phyloP scores from a whole-genome alignment of 768 basidiomycete species.

The Suillus subalutaceus region DNA sequence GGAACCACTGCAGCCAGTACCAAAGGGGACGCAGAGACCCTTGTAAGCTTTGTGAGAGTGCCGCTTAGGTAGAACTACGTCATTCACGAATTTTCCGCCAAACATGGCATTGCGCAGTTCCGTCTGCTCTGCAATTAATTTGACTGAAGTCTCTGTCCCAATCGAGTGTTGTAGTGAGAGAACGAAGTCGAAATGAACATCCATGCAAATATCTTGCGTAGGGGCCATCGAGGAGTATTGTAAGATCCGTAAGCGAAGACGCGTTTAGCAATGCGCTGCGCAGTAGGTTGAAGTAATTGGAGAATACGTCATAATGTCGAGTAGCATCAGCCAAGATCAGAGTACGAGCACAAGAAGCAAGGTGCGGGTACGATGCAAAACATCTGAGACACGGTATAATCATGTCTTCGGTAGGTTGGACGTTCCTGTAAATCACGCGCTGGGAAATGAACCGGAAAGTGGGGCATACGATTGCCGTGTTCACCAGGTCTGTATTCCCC shows the following conservation, averaged over 20 bases:
- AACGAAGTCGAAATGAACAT: conserved; percentile 28
- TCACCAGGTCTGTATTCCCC: conserved; percentile 10
- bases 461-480: conserved; percentile 5
- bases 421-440: conserved; percentile 14
- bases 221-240: conserved; percentile 26
- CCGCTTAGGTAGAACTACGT: conserved; percentile 13
- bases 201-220: conserved; percentile 22
- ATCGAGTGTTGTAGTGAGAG: conserved; percentile 25
- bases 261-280: conserved; percentile 24
- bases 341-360: conserved; percentile 16
- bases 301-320: conserved; percentile 3
- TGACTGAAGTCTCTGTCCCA: conserved; percentile 25
- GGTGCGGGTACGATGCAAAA: conserved; percentile 12
- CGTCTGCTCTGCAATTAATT: conserved; percentile 25
- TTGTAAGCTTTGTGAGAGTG: conserved; percentile 24
- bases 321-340: conserved; percentile 13
- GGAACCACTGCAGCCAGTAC: conserved; percentile 30
- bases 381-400: conserved; percentile 18
- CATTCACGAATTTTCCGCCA: conserved; percentile 22
- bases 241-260: conserved; percentile 26
- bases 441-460: conserved; percentile 14
- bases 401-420: conserved; percentile 6
- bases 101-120: conserved; percentile 24
- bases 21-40: conserved; percentile 28
- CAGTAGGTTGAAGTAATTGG: conserved; percentile 18